Evolutionary conservation across 1,284 basidiomycete genomes (phyloP), one percentile per base, ranked within the genome.

Genomic region (Papiliotrema nemorosa): DNA sequence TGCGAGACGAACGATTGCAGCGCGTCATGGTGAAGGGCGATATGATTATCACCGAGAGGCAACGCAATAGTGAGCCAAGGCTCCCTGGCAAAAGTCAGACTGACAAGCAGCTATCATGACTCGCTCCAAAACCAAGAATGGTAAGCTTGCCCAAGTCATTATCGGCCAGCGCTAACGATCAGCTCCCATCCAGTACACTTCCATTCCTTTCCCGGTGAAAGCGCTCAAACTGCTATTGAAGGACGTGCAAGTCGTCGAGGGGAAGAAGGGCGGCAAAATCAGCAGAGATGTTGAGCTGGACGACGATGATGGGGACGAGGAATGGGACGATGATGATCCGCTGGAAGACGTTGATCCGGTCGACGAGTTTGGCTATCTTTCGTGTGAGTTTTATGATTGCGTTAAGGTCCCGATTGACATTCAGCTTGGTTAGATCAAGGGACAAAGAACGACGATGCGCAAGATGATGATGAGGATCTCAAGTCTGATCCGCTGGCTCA

Each of bases 391-490:
- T 4, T 20, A 3, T n/a, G 5, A 18, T 20, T 24, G 18, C n/a
- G n/a, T 18, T 14, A 20, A 12, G 3, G 12, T 20, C 21, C 51
- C 64, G 25, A 18, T 25, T 70, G 63, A 43, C 57, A 61, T 36
- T 5, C 53, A 69, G 70, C 66, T 38, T 73, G 69, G 68, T 54
- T 73, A 36, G 84, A 87, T 60, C 82, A 82, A 51, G 86, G 87
- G 53, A 84, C 86, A 47, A 78, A 84, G 21, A 83, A 84, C 20
- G 80, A 80, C 41, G 80, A 79, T 44, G 85, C 87, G 52, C 78
- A 79, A 47, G 90, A 93, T 64, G 88, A 91, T 58, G 91, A 96
- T 65, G 89, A 92, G 58, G 91, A 96, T 67, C 79, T 96, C 47
- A 84, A 83, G 72, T 82, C 82, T 44, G 93, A 97, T 73, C 85